Evolutionary conservation across 176 grass and related monocot genomes (phyloP).

Genomic region (Lolium rigidum): DNA sequence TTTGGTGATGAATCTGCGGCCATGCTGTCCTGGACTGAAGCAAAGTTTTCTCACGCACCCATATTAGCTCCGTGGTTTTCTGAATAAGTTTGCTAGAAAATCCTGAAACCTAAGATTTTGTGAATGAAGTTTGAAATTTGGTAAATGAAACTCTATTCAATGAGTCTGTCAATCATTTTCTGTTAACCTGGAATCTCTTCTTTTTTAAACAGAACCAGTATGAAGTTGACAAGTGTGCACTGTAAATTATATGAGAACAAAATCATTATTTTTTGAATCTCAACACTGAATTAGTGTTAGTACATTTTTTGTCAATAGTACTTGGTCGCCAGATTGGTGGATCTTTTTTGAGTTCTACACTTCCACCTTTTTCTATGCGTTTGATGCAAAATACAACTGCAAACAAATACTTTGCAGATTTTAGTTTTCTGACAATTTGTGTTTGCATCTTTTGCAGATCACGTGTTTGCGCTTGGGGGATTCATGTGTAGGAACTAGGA

Average conservation of each 20-base stretch:
- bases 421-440: no score
- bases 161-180: conserved; percentile 65
- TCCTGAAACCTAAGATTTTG: conserved; percentile 23
- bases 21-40: conserved; percentile 83
- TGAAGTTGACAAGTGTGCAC: no score
- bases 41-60: conserved; percentile 58
- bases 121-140: conserved; percentile 39
- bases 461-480: no score
- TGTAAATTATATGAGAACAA: no score
- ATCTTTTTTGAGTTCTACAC: no score
- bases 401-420: no score
- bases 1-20: conserved; percentile 69
- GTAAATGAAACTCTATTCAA: conserved; percentile 35
- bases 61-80: conserved; percentile 48
- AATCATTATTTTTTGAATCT: no score
- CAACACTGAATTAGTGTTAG: neutral
- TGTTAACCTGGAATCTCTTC: neutral
- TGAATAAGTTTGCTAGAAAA: conserved; percentile 49
- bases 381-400: no score
- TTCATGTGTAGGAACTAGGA: no score
- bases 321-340: neutral
- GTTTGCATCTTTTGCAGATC: no score
- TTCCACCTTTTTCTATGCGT: no score
- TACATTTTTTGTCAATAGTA: neutral
- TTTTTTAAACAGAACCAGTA: no score